Conservation (phyloP, 805 yeast genomes). For the Candida sithepensis region DNA sequence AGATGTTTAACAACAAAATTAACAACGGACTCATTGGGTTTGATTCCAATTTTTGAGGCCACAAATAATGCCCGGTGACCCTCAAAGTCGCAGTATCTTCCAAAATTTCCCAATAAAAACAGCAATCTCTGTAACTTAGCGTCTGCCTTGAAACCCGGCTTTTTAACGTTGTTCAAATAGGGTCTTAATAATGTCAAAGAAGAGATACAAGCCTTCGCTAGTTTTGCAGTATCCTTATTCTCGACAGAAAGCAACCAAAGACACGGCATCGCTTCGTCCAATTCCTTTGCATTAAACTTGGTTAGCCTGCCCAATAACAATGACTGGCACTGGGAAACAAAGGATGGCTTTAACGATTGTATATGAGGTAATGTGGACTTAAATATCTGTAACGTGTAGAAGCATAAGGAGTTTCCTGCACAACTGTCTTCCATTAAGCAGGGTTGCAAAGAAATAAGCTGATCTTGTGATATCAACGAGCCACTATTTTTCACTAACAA, state of each 20-base stretch:
- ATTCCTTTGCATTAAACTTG: constrained; percentile 54
- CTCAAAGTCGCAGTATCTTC: constrained; percentile 64
- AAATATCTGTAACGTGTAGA: constrained; percentile 52
- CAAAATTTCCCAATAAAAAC: constrained; percentile 66
- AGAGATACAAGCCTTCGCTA: constrained; percentile 63
- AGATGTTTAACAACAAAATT: constrained; percentile 58
- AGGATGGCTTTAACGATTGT: constrained; percentile 45
- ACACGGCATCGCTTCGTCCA: constrained; percentile 73
- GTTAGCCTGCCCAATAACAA: constrained; percentile 55
- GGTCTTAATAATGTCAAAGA: constrained; percentile 52
- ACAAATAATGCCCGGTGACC: constrained; percentile 37
- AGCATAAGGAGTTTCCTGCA: constrained; percentile 39
- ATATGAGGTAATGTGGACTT: constrained; percentile 43
- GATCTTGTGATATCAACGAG: constrained; percentile 59
- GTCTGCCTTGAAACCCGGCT: constrained; percentile 30
- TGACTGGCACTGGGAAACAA: constrained; percentile 45
- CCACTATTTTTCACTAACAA: constrained; percentile 52
- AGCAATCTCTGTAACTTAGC: constrained; percentile 53
- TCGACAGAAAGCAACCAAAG: constrained; percentile 52
- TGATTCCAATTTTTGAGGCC: constrained; percentile 38
- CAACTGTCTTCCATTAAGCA: constrained; percentile 49
- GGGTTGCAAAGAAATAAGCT: constrained; percentile 62
- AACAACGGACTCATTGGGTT: constrained; percentile 49
- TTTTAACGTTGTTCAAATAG: constrained; percentile 30
- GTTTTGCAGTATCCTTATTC: constrained; percentile 41